Base-by-base conservation (phyloP, 345 rosid species). In the Eucalyptus viminalis region DNA sequence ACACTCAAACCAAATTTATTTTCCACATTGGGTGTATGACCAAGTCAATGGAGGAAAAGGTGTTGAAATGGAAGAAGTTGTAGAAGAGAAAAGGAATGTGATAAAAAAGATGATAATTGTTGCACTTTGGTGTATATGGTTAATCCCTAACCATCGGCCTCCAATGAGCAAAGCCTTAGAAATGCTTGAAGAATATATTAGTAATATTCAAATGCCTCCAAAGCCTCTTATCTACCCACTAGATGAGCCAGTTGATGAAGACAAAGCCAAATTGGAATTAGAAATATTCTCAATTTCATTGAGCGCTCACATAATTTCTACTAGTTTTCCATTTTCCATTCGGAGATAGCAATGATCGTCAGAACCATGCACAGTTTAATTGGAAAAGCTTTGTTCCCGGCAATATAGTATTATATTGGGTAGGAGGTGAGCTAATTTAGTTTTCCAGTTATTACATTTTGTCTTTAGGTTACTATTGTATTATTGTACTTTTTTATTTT, bases 211-310 rank as follows among this genome's bases (percentile, higher is more conserved):
- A 34, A 72, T 72, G 81, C 81, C 81, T 37, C 81, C 25, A 72
- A 72, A 72, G 21, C 81, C 81, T 0, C 25, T 34, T 9, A 1
- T 72, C 19, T 34, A 72, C 45, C 45, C 45, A 72, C 4, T 45
- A 0, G 14, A 72, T 5, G 25, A 9, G 45, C 45, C 45, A 0
- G 1, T 3, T 72, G 7, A 10, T 0, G 1, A 21, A 5, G 44
- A 72, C 25, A 19, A 19, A 34, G 7, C 2, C 2, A 1, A 72
- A 14, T 34, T 17, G 81, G 81, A 19, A 72, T 11, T 72, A 19
- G 45, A 72, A 21, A 72, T 14, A 72, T 19, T 72, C 12, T 34
- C 81, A 5, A 21, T 25, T 72, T 72, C 81, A 72, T 34, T 45
- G 19, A 0, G 4, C 1, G 1, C 7, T 72, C 7, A 25, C 0